Percentiles rank a stretch among this genome's conserved stretches.
These are phyloP conservation scores for Trifolium pratense DNA, from an alignment of 306 rosid species.

Conservation along the genomic window DNA sequence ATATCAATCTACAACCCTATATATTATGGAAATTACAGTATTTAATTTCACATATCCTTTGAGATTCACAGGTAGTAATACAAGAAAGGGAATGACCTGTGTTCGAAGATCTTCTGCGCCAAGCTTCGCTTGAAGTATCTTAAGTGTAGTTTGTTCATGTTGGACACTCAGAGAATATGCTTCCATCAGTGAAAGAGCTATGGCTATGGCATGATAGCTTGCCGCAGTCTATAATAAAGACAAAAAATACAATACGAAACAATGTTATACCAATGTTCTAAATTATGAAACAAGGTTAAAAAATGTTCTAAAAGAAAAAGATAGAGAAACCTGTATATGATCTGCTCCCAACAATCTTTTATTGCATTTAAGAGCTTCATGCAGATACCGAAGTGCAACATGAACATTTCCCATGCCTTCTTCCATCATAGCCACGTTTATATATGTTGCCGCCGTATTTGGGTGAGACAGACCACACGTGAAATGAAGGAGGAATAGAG, in stretches of 20 bases:
- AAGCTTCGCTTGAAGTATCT: slow-evolving; percentile 87
- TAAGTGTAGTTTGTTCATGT: slow-evolving; percentile 94
- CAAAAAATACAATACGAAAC: slow-evolving; percentile 32
- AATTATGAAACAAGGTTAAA: neutral
- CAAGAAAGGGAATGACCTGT: slow-evolving; percentile 59
- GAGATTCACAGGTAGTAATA: slow-evolving; percentile 1
- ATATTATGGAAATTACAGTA: slow-evolving; percentile 6
- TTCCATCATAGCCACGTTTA: slow-evolving; percentile 99
- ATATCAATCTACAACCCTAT: neutral
- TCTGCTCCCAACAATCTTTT: slow-evolving; percentile 91
- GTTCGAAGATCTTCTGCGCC: slow-evolving; percentile 95
- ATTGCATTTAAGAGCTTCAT: slow-evolving; percentile 98
- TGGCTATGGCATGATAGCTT: slow-evolving; percentile 98
- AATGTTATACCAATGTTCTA: slow-evolving; percentile 31
- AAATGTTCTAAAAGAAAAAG: neutral
- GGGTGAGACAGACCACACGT: slow-evolving; percentile 97
- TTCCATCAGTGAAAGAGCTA: slow-evolving; percentile 97
- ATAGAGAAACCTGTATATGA: slow-evolving; percentile 80
- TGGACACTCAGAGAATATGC: slow-evolving; percentile 95
- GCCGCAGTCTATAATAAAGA: slow-evolving; percentile 83
- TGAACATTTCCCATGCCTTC: slow-evolving; percentile 97
- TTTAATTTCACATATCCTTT: neutral
- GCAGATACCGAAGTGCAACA: slow-evolving; percentile 93
- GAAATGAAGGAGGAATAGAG: slow-evolving; percentile 93
- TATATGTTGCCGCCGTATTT: slow-evolving; percentile 97